These are phyloP conservation scores for Rhizopogon vesiculosus DNA, from an alignment of 768 basidiomycete genomes.

Conservation along the genomic window DNA sequence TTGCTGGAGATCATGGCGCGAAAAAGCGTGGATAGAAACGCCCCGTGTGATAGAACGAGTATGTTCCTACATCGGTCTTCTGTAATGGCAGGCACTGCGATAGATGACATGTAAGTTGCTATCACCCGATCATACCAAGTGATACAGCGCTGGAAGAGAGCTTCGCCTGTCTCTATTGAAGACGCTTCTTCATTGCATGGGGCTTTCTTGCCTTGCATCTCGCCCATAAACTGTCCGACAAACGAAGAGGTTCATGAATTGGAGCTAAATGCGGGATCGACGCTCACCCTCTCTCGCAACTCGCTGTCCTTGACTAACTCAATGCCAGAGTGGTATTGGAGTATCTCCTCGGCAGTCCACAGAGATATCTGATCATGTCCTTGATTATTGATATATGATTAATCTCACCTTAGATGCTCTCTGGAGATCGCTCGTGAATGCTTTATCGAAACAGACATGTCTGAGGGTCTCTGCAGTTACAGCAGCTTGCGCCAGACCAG, in stretches of 20 bases:
- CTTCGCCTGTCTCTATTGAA: conserved; percentile 22
- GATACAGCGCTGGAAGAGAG: conserved; percentile 45
- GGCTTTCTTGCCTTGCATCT: conserved; percentile 46
- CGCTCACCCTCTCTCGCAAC: conserved; percentile 65
- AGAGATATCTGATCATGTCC: background rate
- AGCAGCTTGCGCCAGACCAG: conserved; percentile 55
- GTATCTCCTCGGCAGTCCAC: conserved; percentile 66
- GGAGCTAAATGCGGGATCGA: background rate
- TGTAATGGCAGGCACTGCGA: conserved; percentile 17
- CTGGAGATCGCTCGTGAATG: conserved; percentile 67
- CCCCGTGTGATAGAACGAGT: conserved; percentile 66
- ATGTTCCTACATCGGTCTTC: conserved; percentile 31
- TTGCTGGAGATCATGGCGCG: conserved; percentile 39
- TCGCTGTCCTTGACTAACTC: conserved; percentile 37
- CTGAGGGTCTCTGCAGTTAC: conserved; percentile 51
- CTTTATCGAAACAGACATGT: conserved; percentile 49
- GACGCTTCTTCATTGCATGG: conserved; percentile 13
- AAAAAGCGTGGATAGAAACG: conserved; percentile 52
- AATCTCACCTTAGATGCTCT: conserved; percentile 59
- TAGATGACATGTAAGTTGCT: conserved; percentile 22
- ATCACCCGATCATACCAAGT: conserved; percentile 60
- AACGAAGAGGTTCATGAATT: background rate
- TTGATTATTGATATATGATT: background rate
- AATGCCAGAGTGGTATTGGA: conserved; percentile 46
- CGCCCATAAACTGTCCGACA: conserved; percentile 50